A percentile compares a stretch with the other conserved stretches of the same genome.
These are phyloP conservation scores for Noccaea bulbosa DNA, from an alignment of 345 rosid species.

Conservation along the genomic window DNA sequence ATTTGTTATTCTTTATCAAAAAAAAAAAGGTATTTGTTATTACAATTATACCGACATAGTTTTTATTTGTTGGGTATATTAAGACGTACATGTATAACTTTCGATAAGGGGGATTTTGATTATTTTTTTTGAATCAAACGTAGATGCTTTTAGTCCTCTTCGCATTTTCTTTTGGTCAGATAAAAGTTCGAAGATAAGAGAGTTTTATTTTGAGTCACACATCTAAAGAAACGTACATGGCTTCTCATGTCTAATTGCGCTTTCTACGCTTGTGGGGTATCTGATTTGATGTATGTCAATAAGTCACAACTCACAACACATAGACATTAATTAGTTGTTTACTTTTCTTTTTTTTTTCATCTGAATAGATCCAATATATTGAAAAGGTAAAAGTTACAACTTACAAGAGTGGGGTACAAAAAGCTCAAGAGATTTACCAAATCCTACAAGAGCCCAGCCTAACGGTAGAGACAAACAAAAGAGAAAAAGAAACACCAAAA, in stretches of 20 bases:
- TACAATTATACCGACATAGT: constrained; percentile 12
- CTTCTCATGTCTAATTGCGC: constrained; percentile 28
- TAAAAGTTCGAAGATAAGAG: constrained; percentile 41
- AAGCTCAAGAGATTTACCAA: no score
- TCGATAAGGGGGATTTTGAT: constrained; percentile 1
- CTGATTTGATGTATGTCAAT: constrained; percentile 4
- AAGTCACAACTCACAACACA: constrained; percentile 1
- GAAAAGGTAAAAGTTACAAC: no score
- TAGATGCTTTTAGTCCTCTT: constrained; percentile 14
- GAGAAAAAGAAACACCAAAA: no score
- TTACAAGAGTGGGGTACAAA: no score
- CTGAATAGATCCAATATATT: no score
- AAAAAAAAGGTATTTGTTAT: background rate
- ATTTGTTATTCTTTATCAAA: background rate
- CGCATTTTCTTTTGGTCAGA: constrained; percentile 24
- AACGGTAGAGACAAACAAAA: no score
- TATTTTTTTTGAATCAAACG: background rate
- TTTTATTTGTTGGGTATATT: constrained; percentile 1
- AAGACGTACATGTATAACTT: constrained; percentile 3
- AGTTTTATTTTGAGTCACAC: constrained; percentile 25
- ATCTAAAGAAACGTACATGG: constrained; percentile 28
- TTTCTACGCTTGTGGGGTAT: constrained; percentile 28
- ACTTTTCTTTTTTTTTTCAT: no score
- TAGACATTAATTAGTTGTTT: background rate
- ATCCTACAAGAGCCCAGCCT: no score